A percentile compares a stretch with the other conserved stretches of the same genome.
Conservation (phyloP, 352 stramenopile species). For the Saprolegnia parasitica region DNA sequence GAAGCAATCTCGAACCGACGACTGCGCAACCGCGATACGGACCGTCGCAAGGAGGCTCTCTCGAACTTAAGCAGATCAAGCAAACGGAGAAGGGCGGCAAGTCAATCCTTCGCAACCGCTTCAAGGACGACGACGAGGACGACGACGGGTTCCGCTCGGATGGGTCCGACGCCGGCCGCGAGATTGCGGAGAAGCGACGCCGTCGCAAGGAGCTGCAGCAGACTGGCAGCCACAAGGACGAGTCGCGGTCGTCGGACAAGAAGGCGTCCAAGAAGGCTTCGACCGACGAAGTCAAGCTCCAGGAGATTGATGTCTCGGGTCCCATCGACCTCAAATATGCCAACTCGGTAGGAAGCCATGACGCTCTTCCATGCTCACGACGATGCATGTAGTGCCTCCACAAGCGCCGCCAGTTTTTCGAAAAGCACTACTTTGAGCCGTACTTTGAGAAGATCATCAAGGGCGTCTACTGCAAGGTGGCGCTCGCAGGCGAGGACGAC, state of each 20-base stretch:
- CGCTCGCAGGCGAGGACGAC: conserved; percentile 53
- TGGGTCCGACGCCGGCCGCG: conserved; percentile 35
- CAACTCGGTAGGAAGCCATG: background rate
- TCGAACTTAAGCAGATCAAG: conserved; percentile 74
- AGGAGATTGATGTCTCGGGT: conserved; percentile 24
- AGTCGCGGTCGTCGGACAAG: conserved; percentile 30
- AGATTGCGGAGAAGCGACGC: conserved; percentile 69
- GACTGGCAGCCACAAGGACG: conserved; percentile 41
- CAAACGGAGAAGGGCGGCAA: conserved; percentile 51
- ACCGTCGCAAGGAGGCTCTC: conserved; percentile 73
- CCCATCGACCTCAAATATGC: conserved; percentile 22
- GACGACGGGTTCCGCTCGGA: conserved; percentile 21
- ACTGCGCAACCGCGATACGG: conserved; percentile 48
- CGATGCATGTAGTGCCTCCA: conserved; percentile 49
- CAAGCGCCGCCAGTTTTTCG: conserved; percentile 66
- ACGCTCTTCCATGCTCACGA: background rate
- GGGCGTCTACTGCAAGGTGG: conserved; percentile 66
- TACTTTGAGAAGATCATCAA: conserved; percentile 77
- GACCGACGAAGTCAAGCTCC: conserved; percentile 17
- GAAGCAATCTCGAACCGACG: conserved; percentile 47
- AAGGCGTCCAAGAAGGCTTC: conserved; percentile 11
- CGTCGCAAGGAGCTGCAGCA: conserved; percentile 68
- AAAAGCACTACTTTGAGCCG: conserved; percentile 84
- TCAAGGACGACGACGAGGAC: conserved; percentile 53
- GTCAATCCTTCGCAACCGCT: conserved; percentile 72